A percentile compares a stretch with the other conserved stretches of the same genome.
Evolutionary conservation across 352 stramenopile genomes (phyloP).

Genomic region (Phytopythium delawarense): DNA sequence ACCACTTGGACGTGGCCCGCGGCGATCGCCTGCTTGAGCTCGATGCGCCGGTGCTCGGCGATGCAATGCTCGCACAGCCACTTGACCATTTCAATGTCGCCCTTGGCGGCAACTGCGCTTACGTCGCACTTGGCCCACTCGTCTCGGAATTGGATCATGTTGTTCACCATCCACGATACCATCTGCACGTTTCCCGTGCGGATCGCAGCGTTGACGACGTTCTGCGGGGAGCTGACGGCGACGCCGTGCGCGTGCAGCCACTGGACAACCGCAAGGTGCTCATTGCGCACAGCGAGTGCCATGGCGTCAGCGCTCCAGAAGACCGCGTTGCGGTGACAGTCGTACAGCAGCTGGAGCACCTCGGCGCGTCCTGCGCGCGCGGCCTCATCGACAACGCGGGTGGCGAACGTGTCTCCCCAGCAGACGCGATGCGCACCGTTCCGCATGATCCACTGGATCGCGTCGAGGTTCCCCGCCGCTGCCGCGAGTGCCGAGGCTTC

Average conservation of each 20-base stretch:
- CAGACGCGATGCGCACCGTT: constrained; percentile 3
- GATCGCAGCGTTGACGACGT: constrained; percentile 2
- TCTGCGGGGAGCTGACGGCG: not conserved
- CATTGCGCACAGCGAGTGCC: not conserved
- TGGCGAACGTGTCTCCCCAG: not conserved
- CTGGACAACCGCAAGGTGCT: not conserved
- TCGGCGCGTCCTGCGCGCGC: constrained; percentile 12
- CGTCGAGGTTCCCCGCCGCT: constrained; percentile 11
- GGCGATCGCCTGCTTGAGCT: constrained; percentile 20
- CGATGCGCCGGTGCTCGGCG: constrained; percentile 10
- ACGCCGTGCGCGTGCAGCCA: not conserved
- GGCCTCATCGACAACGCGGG: constrained; percentile 11
- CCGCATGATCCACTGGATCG: constrained; percentile 22
- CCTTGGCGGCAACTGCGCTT: constrained; percentile 15
- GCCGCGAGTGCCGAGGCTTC: constrained; percentile 14
- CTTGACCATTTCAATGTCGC: constrained; percentile 29
- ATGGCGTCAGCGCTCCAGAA: constrained; percentile 26
- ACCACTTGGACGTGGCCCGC: constrained; percentile 7
- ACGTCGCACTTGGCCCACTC: constrained; percentile 17
- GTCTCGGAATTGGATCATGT: constrained; percentile 5
- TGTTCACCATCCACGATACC: constrained; percentile 18
- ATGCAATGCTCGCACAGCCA: constrained; percentile 31
- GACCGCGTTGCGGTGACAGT: constrained; percentile 7
- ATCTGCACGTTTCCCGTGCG: constrained; percentile 19
- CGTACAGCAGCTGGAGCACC: constrained; percentile 16